Percentiles rank a stretch among this genome's conserved stretches.
These are phyloP conservation scores for Sphagnum tenellum DNA, from an alignment of 225 moss, liverwort and hornwort genomes.

Conservation along the genomic window DNA sequence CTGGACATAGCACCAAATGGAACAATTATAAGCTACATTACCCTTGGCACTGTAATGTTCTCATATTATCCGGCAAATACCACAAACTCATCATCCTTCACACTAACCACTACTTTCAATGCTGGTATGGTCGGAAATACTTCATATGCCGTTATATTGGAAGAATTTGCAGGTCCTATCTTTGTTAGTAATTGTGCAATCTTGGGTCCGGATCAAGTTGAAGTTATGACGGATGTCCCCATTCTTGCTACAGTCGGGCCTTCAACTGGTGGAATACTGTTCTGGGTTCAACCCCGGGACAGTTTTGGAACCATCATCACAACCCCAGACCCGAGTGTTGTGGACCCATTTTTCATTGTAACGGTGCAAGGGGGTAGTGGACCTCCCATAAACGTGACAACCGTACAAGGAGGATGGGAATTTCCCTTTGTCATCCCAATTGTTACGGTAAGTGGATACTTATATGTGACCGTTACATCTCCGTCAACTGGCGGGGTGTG, in stretches of 20 bases:
- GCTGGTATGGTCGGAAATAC: no score
- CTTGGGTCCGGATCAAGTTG: constrained; percentile 16
- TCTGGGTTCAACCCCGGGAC: constrained; percentile 36
- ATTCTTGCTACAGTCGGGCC: constrained; percentile 18
- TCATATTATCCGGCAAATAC: no score
- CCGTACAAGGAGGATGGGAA: constrained; percentile 17
- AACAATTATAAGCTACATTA: no score
- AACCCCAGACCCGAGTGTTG: constrained; percentile 21
- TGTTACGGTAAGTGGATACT: constrained; percentile 14
- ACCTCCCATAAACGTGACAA: constrained; percentile 13
- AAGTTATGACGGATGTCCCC: constrained; percentile 25
- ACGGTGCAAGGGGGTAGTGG: constrained; percentile 7
- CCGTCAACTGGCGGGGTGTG: constrained; percentile 3
- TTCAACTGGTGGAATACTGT: not conserved
- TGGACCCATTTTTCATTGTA: constrained; percentile 19
- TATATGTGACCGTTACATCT: constrained; percentile 29
- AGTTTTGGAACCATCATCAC: constrained; percentile 27
- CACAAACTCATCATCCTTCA: no score
- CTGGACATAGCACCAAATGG: no score
- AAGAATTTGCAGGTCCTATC: constrained; percentile 6
- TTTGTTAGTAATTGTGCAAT: constrained; percentile 19
- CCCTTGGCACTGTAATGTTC: no score
- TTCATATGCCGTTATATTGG: constrained; percentile 8
- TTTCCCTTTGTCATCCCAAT: constrained; percentile 26
- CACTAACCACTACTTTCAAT: no score